phyloP scores from a whole-genome alignment of 106 monocot species.

The Apostasia shenzhenica region DNA sequence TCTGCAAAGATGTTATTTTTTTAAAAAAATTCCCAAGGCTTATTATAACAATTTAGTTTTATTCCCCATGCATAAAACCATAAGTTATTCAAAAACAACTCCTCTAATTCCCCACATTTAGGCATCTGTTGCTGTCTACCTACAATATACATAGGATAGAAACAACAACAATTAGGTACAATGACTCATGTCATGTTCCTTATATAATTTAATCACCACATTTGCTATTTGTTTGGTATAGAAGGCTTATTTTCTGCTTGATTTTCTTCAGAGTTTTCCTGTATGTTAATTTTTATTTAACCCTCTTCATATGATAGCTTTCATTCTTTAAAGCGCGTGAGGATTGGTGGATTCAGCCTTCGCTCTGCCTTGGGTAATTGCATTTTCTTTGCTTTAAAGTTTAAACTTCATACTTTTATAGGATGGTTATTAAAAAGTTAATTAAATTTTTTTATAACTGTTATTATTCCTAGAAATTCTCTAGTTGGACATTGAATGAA shows the following conservation, averaged over 20 bases:
- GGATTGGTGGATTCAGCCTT: slow-evolving; percentile 74
- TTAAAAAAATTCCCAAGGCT: too few relatives aligned
- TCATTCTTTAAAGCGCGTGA: slow-evolving; percentile 76
- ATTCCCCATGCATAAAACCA: too few relatives aligned
- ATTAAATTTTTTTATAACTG: too few relatives aligned
- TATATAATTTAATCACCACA: not conserved
- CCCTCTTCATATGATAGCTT: slow-evolving; percentile 33
- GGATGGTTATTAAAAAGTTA: too few relatives aligned
- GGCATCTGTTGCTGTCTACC: not conserved
- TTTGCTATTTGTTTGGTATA: not conserved
- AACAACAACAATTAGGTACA: not conserved
- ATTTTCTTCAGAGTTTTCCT: not conserved
- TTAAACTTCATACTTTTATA: too few relatives aligned
- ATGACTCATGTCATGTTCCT: not conserved
- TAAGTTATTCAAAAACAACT: too few relatives aligned
- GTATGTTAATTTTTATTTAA: slow-evolving; percentile 13
- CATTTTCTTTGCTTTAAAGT: not conserved
- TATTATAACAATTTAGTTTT: too few relatives aligned
- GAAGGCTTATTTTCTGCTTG: not conserved
- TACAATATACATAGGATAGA: too few relatives aligned
- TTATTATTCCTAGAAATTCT: too few relatives aligned
- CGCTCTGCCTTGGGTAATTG: slow-evolving; percentile 72
- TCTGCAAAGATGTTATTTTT: too few relatives aligned
- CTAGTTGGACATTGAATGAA: too few relatives aligned
- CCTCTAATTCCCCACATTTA: too few relatives aligned